Percentiles rank a stretch among this genome's conserved stretches.
phyloP scores from a whole-genome alignment of 768 basidiomycete genomes.

The Agrocybe praecox region DNA sequence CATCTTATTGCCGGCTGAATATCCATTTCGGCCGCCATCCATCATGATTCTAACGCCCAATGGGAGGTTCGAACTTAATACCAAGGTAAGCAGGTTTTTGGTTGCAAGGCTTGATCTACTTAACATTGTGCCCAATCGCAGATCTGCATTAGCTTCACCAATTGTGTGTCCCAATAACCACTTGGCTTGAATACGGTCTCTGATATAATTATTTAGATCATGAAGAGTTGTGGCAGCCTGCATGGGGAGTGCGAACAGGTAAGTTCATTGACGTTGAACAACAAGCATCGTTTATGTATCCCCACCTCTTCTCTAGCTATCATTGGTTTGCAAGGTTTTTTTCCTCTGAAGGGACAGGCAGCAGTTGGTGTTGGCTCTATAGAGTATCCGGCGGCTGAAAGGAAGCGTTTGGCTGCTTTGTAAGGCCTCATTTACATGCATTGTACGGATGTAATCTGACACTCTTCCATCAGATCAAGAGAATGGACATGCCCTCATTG shows the following conservation, averaged over 20 bases:
- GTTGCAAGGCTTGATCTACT: not conserved
- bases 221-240: conserved; percentile 97
- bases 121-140: conserved; percentile 27
- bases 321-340: conserved; percentile 87
- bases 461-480: conserved; percentile 58
- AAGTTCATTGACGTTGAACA: conserved; percentile 17
- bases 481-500: conserved; percentile 83
- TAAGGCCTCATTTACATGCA: conserved; percentile 37
- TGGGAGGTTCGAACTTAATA: conserved; percentile 95
- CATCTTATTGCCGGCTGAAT: conserved; percentile 87
- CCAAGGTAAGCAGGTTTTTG: conserved; percentile 63
- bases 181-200: not conserved
- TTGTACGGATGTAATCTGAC: not conserved
- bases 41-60: conserved; percentile 96
- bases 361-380: conserved; percentile 88
- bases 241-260: conserved; percentile 98
- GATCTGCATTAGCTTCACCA: conserved; percentile 95
- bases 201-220: conserved; percentile 61
- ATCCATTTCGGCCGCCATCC: conserved; percentile 95
- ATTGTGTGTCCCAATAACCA: conserved; percentile 50
- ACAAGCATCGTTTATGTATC: conserved; percentile 1
- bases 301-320: conserved; percentile 57
- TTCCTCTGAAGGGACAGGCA: conserved; percentile 85
- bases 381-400: conserved; percentile 73
- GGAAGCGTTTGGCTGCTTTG: conserved; percentile 78